Percentiles rank a stretch among this genome's conserved stretches.
Evolutionary conservation across 2,329 filamentous ascomycete genomes (phyloP).

Genomic region (Hymenoscyphus fraxineus): DNA sequence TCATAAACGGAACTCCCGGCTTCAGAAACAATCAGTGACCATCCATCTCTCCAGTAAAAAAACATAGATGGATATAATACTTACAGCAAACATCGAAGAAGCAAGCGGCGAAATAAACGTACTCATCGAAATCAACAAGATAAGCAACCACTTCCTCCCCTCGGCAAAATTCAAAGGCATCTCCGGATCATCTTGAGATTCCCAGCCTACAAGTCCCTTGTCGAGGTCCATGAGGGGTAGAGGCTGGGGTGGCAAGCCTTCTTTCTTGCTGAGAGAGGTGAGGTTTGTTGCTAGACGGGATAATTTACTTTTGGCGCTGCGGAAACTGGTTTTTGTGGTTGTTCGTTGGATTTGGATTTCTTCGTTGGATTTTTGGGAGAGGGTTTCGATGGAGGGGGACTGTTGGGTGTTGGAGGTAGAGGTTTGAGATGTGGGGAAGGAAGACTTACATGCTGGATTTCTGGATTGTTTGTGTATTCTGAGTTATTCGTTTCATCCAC

Average conservation of each 20-base stretch:
- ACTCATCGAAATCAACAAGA: constrained; percentile 34
- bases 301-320: constrained; percentile 24
- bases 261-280: constrained; percentile 22
- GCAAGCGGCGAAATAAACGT: constrained; percentile 34
- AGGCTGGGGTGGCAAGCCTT: constrained; percentile 19
- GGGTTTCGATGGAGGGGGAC: constrained; percentile 23
- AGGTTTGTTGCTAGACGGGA: constrained; percentile 27
- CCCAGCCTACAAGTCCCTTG: constrained; percentile 56
- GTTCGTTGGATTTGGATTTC: constrained; percentile 18
- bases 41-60: not conserved
- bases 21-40: constrained; percentile 1
- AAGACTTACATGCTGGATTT: constrained; percentile 24
- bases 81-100: constrained; percentile 43
- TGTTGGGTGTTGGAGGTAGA: constrained; percentile 17
- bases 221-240: constrained; percentile 49
- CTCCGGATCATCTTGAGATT: constrained; percentile 52
- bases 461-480: constrained; percentile 29
- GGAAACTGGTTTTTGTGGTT: constrained; percentile 17
- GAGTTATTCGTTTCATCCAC: constrained; percentile 5
- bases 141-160: constrained; percentile 31
- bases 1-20: constrained; percentile 36
- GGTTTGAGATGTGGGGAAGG: not conserved
- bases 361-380: constrained; percentile 16
- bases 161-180: constrained; percentile 53
- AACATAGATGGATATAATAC: not conserved